A percentile compares a stretch with the other conserved stretches of the same genome.
Evolutionary conservation across 2,329 filamentous ascomycete genomes (phyloP).

Genomic region (Claviceps arundinis): DNA sequence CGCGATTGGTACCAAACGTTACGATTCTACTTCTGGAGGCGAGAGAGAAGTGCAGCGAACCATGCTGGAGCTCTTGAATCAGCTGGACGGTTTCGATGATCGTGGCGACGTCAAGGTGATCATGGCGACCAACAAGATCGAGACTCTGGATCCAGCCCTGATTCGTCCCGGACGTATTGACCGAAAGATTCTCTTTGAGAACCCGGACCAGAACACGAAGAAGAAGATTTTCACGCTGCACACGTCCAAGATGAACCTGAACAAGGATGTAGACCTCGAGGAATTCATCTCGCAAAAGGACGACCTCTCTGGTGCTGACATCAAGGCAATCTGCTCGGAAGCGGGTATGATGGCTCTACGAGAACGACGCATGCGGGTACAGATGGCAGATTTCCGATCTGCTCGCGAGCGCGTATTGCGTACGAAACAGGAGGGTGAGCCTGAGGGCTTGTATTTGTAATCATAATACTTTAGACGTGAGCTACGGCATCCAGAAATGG

Average conservation of each 20-base stretch:
- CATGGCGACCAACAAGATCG: conserved; percentile 99
- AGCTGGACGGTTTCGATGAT: conserved; percentile 97
- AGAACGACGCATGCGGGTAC: conserved; percentile 92
- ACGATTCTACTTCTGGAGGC: conserved; percentile 92
- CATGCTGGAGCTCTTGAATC: conserved; percentile 96
- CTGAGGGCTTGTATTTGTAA: conserved; percentile 97
- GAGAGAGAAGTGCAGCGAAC: conserved; percentile 96
- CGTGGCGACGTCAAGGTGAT: conserved; percentile 98
- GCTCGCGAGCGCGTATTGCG: conserved; percentile 90
- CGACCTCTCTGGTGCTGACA: conserved; percentile 90
- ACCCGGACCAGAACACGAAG: conserved; percentile 70
- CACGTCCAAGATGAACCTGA: conserved; percentile 96
- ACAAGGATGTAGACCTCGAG: conserved; percentile 92
- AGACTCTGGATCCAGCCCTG: conserved; percentile 86
- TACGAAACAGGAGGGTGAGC: conserved; percentile 97
- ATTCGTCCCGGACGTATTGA: conserved; percentile 97
- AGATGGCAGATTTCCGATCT: conserved; percentile 95
- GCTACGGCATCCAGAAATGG: background rate
- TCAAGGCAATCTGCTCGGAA: conserved; percentile 97
- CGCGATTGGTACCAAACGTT: conserved; percentile 96
- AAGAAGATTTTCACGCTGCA: conserved; percentile 98
- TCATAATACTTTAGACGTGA: conserved; percentile 11
- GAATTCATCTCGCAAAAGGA: conserved; percentile 99
- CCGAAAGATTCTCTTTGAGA: conserved; percentile 76
- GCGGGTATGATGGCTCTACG: conserved; percentile 87